These are phyloP conservation scores for Colletotrichum spaethianum DNA, from an alignment of 2,329 filamentous ascomycete genomes.

Conservation along the genomic window DNA sequence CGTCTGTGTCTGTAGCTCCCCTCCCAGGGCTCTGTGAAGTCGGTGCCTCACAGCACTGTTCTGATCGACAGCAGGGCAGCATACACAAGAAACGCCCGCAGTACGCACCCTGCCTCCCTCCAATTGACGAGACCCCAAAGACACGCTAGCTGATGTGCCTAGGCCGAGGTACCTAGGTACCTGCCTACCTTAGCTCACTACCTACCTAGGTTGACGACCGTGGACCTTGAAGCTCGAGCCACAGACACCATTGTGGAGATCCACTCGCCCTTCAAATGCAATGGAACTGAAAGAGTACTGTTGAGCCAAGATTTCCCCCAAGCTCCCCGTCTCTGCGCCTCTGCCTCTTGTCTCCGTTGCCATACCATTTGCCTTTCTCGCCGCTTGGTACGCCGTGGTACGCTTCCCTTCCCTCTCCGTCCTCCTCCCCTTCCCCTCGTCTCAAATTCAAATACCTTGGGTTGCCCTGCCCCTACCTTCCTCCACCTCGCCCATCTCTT, in stretches of 20 bases:
- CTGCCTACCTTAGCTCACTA: background rate
- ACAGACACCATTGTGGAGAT: slow-evolving; percentile 23
- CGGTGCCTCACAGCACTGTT: background rate
- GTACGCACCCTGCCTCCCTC: background rate
- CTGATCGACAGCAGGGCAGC: background rate
- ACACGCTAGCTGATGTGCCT: background rate
- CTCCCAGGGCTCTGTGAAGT: background rate
- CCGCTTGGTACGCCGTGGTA: slow-evolving; percentile 8
- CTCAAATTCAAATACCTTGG: slow-evolving; percentile 33
- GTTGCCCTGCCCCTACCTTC: slow-evolving; percentile 13
- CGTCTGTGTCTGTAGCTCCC: background rate
- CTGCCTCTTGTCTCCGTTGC: slow-evolving; percentile 5
- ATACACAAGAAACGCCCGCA: background rate
- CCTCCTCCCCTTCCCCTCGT: slow-evolving; percentile 2
- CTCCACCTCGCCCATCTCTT: background rate
- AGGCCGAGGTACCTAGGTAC: background rate
- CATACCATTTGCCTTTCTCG: slow-evolving; percentile 19
- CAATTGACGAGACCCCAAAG: background rate
- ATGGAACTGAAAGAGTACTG: background rate
- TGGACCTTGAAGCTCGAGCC: slow-evolving; percentile 36
- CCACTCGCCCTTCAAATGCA: slow-evolving; percentile 27
- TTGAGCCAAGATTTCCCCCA: slow-evolving; percentile 32
- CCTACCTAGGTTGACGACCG: too few relatives aligned
- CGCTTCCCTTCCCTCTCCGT: background rate
- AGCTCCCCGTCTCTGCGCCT: slow-evolving; percentile 17